A percentile compares a stretch with the other conserved stretches of the same genome.
Evolutionary conservation across 441 rosid species (phyloP).

Genomic region (Pelargonium exstipulatum): DNA sequence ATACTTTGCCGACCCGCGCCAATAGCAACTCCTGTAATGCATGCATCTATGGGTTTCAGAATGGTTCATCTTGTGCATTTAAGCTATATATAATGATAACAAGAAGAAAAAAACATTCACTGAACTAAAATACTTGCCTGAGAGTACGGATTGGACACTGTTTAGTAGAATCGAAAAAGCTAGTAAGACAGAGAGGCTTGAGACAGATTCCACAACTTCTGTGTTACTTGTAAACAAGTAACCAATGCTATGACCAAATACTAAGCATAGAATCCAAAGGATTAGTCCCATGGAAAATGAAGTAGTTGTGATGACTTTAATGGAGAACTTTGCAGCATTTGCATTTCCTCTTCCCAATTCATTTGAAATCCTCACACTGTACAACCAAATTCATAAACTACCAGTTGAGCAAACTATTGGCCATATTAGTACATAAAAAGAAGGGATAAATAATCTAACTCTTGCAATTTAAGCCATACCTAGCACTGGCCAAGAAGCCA

Average conservation of each 20-base stretch:
- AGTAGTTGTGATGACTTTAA: conserved; percentile 39
- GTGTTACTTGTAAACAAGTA: conserved; percentile 40
- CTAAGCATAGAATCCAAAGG: conserved; percentile 37
- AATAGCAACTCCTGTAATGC: conserved; percentile 36
- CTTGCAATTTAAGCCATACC: conserved; percentile 27
- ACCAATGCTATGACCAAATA: conserved; percentile 35
- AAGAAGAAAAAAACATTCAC: background rate
- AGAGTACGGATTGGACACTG: conserved; percentile 48
- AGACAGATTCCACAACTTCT: conserved; percentile 38
- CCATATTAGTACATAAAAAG: background rate
- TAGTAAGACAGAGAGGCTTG: conserved; percentile 44
- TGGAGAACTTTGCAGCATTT: conserved; percentile 43
- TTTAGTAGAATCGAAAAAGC: conserved; percentile 54
- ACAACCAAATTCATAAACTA: background rate
- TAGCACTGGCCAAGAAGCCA: conserved; percentile 51
- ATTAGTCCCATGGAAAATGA: conserved; percentile 37
- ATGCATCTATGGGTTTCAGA: background rate
- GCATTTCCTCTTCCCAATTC: conserved; percentile 64
- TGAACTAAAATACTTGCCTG: background rate
- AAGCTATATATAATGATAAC: background rate
- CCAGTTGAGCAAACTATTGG: background rate
- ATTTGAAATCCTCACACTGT: conserved; percentile 65
- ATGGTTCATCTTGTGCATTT: background rate
- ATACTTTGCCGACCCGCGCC: conserved; percentile 39
- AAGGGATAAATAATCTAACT: background rate